Evolutionary conservation across 768 basidiomycete species (phyloP), one percentile per base, ranked within the genome.

Genomic region (Phanerodontia chrysosporium): DNA sequence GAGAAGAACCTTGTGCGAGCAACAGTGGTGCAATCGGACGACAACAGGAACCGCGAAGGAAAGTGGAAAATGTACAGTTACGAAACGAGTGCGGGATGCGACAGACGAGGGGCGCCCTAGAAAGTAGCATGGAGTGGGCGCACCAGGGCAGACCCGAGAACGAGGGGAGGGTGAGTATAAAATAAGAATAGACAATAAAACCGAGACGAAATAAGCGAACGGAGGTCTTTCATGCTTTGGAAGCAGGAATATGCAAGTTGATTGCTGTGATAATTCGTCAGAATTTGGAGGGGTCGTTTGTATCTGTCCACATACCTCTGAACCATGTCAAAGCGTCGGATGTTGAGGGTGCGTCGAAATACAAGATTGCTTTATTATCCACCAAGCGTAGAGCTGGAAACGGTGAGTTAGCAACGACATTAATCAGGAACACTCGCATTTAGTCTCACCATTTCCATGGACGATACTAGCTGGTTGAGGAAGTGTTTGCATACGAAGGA

Each of bases 401-500:
- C 55, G 7, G 10, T 28, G 29, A 30, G 24, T 16, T 30, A n/a
- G 45, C 12, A 30, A 4, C 28, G 29, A 4, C 16, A 32, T 44
- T n/a, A 49, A 9, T 18, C 10, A 4, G 39, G 18, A 51, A 10
- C 28, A 18, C 48, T 5, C 44, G 6, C 24, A 10, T 1, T 13
- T 16, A 49, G n/a, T 14, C 24, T 62, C 69, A 90, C 91, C 84
- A 70, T 90, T 94, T 44, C 90, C 91, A 69, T 94, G 89, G 25
- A 92, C 89, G 58, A 95, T 90, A 63, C 89, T 92, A 18, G 92
- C 93, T 5, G 92, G 94, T 66, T 95, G 92, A 5, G 89, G 87
- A 45, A 94, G 70, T 0, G 95, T 96, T 72, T 95, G 93, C 93
- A 99, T 94, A 45, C 96, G 82, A 60, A 98, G 75, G 30, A 98